These are phyloP conservation scores for Lepidium campestre DNA, from an alignment of 441 rosid species.

Conservation along the genomic window DNA sequence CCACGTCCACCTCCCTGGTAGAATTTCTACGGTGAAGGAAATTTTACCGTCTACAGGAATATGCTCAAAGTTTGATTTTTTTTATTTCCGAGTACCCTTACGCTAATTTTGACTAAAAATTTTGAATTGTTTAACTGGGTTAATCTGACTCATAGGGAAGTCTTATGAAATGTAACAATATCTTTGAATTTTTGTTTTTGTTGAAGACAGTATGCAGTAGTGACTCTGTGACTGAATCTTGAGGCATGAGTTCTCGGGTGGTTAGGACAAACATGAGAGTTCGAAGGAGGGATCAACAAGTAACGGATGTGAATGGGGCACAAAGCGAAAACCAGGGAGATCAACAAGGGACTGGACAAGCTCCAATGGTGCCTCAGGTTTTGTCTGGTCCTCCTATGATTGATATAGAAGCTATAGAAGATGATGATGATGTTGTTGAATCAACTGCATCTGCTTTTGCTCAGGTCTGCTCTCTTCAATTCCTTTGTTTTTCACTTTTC, in stretches of 20 bases:
- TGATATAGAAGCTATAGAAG: constrained; percentile 71
- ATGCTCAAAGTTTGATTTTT: background rate
- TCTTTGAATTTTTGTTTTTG: background rate
- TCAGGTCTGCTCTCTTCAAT: constrained; percentile 40
- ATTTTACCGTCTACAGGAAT: constrained; percentile 4
- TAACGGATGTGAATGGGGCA: background rate
- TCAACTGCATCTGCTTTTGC: constrained; percentile 79
- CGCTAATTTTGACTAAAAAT: background rate
- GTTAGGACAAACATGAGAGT: constrained; percentile 1
- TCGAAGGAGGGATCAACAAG: background rate
- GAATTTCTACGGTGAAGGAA: background rate
- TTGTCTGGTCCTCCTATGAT: constrained; percentile 34
- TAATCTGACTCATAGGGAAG: background rate
- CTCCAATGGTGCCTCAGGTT: background rate
- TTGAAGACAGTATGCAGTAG: background rate
- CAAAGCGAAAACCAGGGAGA: constrained; percentile 23
- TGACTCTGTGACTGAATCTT: background rate
- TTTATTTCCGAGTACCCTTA: background rate
- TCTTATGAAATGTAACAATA: background rate
- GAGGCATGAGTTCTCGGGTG: background rate
- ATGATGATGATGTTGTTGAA: constrained; percentile 83
- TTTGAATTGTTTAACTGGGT: too few relatives aligned
- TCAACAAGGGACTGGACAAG: constrained; percentile 38
- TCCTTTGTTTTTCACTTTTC: background rate
- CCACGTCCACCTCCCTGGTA: background rate